A percentile compares a stretch with the other conserved stretches of the same genome.
These are phyloP conservation scores for Suillus spraguei DNA, from an alignment of 768 basidiomycete species.

Conservation along the genomic window DNA sequence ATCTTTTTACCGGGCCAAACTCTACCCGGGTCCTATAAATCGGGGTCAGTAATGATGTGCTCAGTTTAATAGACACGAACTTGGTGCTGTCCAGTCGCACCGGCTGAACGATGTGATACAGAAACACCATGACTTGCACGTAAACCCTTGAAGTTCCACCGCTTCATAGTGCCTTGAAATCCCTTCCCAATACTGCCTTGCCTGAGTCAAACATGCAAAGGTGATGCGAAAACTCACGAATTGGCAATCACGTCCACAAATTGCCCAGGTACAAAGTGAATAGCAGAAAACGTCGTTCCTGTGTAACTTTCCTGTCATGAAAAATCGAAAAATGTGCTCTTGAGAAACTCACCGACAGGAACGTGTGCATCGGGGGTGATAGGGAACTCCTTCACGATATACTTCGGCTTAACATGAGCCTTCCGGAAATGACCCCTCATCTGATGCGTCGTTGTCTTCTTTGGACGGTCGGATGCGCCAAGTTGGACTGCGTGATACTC, in stretches of 20 bases:
- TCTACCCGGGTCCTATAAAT: conserved; percentile 85
- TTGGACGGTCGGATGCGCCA: conserved; percentile 75
- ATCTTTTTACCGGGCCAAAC: conserved; percentile 98
- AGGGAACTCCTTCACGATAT: conserved; percentile 84
- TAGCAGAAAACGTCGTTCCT: conserved; percentile 89
- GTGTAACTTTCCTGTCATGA: conserved; percentile 7
- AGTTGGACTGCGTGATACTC: conserved; percentile 94
- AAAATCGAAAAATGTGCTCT: neutral
- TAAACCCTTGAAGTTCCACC: conserved; percentile 90
- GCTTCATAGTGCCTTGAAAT: conserved; percentile 96
- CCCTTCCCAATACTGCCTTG: conserved; percentile 90
- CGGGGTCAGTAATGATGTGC: neutral
- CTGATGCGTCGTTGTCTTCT: conserved; percentile 71
- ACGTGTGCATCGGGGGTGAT: conserved; percentile 89
- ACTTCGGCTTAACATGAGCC: conserved; percentile 81
- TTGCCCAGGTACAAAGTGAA: conserved; percentile 97
- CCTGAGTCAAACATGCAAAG: conserved; percentile 14
- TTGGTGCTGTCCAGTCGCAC: conserved; percentile 95
- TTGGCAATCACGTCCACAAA: conserved; percentile 90
- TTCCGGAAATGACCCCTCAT: conserved; percentile 91
- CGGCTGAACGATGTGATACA: conserved; percentile 88
- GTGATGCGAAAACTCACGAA: conserved; percentile 63
- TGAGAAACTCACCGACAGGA: conserved; percentile 68
- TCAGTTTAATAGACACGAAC: conserved; percentile 43
- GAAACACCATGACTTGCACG: conserved; percentile 97